Evolutionary conservation across 805 yeast species (phyloP).

Genomic region (Lachancea meyersii): DNA sequence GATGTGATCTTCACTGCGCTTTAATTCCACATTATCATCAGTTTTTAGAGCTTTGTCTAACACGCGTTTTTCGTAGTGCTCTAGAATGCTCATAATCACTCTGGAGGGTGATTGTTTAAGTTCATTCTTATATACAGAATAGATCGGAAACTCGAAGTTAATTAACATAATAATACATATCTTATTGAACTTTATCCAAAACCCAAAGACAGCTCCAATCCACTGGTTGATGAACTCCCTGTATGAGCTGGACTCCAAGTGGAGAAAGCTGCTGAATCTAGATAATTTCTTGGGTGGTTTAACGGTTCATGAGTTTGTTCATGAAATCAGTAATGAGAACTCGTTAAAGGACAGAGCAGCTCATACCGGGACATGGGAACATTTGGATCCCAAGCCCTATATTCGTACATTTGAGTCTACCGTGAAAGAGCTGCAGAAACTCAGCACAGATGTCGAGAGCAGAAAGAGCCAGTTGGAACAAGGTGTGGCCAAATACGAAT

Average conservation of each 20-base stretch:
- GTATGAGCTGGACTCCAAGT: constrained; percentile 60
- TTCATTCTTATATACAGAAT: background rate
- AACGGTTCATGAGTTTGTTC: constrained; percentile 73
- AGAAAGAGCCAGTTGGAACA: constrained; percentile 47
- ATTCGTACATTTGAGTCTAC: constrained; percentile 90
- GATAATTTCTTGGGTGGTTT: constrained; percentile 64
- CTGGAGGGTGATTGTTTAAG: background rate
- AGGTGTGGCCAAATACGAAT: constrained; percentile 55
- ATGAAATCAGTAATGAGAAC: constrained; percentile 67
- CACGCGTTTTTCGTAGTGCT: background rate
- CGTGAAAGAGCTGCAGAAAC: constrained; percentile 57
- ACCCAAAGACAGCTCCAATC: background rate
- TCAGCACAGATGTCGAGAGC: constrained; percentile 50
- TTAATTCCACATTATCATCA: background rate
- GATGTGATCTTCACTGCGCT: background rate
- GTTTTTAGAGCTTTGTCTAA: background rate
- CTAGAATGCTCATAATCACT: background rate
- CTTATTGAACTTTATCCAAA: background rate
- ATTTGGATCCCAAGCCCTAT: constrained; percentile 86
- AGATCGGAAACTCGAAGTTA: background rate
- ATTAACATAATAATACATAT: background rate
- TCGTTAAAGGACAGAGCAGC: constrained; percentile 12
- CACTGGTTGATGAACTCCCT: constrained; percentile 35
- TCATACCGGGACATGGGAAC: constrained; percentile 13
- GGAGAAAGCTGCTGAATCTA: constrained; percentile 47